Evolutionary conservation across 805 yeast genomes (phyloP).

Genomic region (Yamadazyma nakazawae): DNA sequence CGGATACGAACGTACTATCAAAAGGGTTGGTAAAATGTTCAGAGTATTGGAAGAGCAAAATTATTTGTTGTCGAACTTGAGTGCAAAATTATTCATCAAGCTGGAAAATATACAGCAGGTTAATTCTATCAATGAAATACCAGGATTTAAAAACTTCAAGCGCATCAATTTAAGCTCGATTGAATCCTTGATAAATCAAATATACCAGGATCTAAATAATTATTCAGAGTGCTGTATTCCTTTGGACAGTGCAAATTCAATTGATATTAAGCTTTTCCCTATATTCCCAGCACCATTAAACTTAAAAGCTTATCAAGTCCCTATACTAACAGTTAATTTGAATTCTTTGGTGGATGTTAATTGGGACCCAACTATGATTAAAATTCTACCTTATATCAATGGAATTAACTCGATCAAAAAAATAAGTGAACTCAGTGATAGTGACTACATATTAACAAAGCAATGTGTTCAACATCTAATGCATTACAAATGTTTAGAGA

Average conservation of each 20-base stretch:
- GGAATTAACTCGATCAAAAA: conserved; percentile 81
- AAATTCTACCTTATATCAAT: conserved; percentile 79
- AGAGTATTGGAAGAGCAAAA: conserved; percentile 87
- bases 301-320: conserved; percentile 80
- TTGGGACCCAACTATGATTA: conserved; percentile 97
- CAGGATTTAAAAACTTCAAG: conserved; percentile 35
- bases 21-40: conserved; percentile 84
- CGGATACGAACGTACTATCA: conserved; percentile 82
- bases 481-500: conserved; percentile 81
- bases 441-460: conserved; percentile 73
- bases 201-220: conserved; percentile 91
- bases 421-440: conserved; percentile 75
- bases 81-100: conserved; percentile 41
- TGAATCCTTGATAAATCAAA: conserved; percentile 77
- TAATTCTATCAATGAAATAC: conserved; percentile 17
- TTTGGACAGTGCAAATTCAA: conserved; percentile 81
- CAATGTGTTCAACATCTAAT: conserved; percentile 89
- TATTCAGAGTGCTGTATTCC: conserved; percentile 96
- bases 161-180: conserved; percentile 44
- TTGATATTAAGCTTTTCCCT: conserved; percentile 93
- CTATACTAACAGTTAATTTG: conserved; percentile 80
- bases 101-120: conserved; percentile 12
- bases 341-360: conserved; percentile 74
- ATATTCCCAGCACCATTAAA: conserved; percentile 77
- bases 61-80: conserved; percentile 59